Evolutionary conservation across 495 filamentous ascomycete species (phyloP).

Genomic region (Xylaria palmicola): DNA sequence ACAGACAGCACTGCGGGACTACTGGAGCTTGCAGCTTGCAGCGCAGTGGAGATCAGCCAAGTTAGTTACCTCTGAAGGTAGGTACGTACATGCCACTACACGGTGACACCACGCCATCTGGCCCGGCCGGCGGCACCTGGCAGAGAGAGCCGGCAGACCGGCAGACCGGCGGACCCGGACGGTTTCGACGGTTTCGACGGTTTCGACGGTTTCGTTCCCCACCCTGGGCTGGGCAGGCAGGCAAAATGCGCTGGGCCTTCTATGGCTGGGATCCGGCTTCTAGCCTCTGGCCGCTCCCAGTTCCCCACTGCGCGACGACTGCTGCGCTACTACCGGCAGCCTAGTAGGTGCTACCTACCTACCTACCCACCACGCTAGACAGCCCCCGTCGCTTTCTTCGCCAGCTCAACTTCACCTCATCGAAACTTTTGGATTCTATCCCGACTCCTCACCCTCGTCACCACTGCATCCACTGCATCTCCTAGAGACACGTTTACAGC

Average conservation of each 20-base stretch:
- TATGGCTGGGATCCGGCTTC: neutral
- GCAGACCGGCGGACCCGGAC: neutral
- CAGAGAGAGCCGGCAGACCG: neutral
- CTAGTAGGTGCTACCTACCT: neutral
- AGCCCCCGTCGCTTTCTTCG: slow-evolving; percentile 14
- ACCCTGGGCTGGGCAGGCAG: neutral
- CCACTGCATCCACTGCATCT: slow-evolving; percentile 30
- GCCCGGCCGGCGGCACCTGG: slow-evolving; percentile 7
- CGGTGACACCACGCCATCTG: no score
- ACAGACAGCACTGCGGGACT: no score
- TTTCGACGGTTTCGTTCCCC: neutral
- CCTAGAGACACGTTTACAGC: slow-evolving; percentile 25
- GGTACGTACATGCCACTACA: no score
- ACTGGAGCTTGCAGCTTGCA: no score
- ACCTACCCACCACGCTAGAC: slow-evolving; percentile 5
- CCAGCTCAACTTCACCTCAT: slow-evolving; percentile 27
- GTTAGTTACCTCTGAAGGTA: no score
- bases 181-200: neutral
- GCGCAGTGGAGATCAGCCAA: no score
- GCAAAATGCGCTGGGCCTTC: neutral
- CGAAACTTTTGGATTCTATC: slow-evolving; percentile 32
- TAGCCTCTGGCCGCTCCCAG: neutral
- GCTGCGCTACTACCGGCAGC: neutral
- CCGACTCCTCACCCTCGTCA: slow-evolving; percentile 12
- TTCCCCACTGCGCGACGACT: neutral